Conservation (phyloP, 208 protist genomes). For the Trichomonas vaginalis region DNA sequence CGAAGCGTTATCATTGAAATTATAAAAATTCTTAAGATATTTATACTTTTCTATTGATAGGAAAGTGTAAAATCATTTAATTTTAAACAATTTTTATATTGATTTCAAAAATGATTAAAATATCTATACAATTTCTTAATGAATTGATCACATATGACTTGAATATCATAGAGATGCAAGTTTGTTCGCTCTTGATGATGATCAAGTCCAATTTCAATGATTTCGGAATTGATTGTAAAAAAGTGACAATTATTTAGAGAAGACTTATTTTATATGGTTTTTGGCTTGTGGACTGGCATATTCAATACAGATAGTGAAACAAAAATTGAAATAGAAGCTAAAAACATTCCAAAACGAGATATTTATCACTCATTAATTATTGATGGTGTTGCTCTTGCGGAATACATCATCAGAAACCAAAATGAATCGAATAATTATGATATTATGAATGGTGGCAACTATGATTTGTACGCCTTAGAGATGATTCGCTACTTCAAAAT, state of each 20-base stretch:
- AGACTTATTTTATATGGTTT: not conserved
- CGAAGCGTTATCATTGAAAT: too few species aligned
- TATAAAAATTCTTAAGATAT: too few species aligned
- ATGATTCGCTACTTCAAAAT: not conserved
- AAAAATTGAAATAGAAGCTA: not conserved
- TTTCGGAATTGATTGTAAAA: not conserved
- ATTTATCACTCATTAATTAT: not conserved
- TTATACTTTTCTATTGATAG: too few species aligned
- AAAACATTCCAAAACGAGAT: not conserved
- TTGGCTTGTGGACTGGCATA: not conserved
- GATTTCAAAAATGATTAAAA: too few species aligned
- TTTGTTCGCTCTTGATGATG: too few species aligned
- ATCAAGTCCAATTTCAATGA: too few species aligned
- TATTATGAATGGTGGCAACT: not conserved
- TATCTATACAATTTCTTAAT: too few species aligned
- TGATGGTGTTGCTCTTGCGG: not conserved
- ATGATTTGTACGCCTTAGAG: not conserved
- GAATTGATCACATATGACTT: too few species aligned
- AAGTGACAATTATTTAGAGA: not conserved
- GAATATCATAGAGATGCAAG: too few species aligned
- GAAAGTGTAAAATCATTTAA: too few species aligned
- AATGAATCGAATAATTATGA: not conserved
- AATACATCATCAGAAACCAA: not conserved
- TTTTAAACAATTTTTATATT: too few species aligned
- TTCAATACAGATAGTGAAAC: not conserved